A percentile compares a stretch with the other conserved stretches of the same genome.
Evolutionary conservation across 768 basidiomycete species (phyloP).

Genomic region (Mycena capillaripes): DNA sequence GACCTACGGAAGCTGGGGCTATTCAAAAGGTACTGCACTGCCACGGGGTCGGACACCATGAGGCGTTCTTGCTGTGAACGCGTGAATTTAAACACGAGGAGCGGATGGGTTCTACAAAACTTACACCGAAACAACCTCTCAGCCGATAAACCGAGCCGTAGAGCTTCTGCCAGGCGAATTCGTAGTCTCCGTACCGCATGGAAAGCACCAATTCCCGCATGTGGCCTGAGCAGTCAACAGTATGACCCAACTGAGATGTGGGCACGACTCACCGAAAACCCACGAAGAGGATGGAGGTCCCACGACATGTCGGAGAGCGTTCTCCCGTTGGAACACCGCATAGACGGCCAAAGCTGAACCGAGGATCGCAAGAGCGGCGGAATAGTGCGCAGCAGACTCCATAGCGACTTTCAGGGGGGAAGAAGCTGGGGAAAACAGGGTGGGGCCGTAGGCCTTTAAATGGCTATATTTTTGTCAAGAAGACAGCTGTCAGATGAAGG

Average conservation of each 20-base stretch:
- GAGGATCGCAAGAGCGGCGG: too few species aligned
- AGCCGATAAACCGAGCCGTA: slow-evolving; percentile 13
- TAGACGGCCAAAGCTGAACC: not conserved
- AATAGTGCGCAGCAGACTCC: too few species aligned
- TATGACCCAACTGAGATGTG: too few species aligned
- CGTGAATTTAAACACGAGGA: not conserved
- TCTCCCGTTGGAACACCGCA: not conserved
- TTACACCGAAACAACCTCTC: slow-evolving; percentile 19
- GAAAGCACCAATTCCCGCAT: not conserved
- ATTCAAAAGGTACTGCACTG: slow-evolving; percentile 9
- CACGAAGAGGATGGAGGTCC: slow-evolving; percentile 7
- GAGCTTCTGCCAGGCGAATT: slow-evolving; percentile 5
- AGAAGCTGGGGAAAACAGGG: too few species aligned
- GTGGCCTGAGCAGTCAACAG: not conserved
- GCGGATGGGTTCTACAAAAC: not conserved
- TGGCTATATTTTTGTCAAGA: too few species aligned
- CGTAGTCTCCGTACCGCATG: not conserved
- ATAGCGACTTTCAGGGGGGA: too few species aligned
- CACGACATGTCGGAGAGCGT: not conserved
- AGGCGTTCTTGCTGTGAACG: slow-evolving; percentile 16
- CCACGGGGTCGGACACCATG: slow-evolving; percentile 1
- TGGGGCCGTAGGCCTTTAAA: too few species aligned
- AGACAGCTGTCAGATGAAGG: too few species aligned
- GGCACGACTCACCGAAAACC: slow-evolving; percentile 8
- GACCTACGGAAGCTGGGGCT: not conserved